Evolutionary conservation across 75 land plant species (phyloP).

Genomic region (Sequoia sempervirens): DNA sequence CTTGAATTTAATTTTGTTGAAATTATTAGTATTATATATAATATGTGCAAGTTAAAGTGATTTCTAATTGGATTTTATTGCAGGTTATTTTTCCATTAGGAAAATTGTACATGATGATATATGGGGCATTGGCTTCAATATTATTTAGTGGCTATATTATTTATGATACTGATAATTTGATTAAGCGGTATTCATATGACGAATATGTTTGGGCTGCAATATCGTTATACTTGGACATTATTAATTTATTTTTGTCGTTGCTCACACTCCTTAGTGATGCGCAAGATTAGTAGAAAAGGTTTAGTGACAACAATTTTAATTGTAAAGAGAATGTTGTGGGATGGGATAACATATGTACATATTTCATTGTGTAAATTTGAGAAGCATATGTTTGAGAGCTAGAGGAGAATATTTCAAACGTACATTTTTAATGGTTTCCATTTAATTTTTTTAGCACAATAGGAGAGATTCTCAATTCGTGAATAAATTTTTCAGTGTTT

Average conservation of each 20-base stretch:
- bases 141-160: slow-evolving; percentile 53
- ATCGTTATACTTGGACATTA: slow-evolving; percentile 32
- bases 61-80: neutral
- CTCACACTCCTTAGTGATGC: slow-evolving; percentile 6
- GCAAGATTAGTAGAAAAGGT: neutral
- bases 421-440: too few relatives aligned
- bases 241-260: slow-evolving; percentile 31
- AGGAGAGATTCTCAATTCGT: too few relatives aligned
- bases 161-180: slow-evolving; percentile 64
- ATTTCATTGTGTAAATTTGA: too few relatives aligned
- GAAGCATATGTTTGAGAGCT: too few relatives aligned
- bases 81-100: slow-evolving; percentile 38
- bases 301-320: too few relatives aligned
- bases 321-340: too few relatives aligned
- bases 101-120: slow-evolving; percentile 23
- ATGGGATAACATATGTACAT: too few relatives aligned
- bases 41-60: neutral
- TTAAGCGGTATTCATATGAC: slow-evolving; percentile 46
- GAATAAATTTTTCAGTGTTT: too few relatives aligned
- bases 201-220: slow-evolving; percentile 48
- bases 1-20: too few relatives aligned
- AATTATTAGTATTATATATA: too few relatives aligned
- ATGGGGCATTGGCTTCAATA: slow-evolving; percentile 39
- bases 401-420: too few relatives aligned
- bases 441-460: too few relatives aligned